These are phyloP conservation scores for Sugiyamaella neomexicana DNA, from an alignment of 1,139 yeast species.

Conservation along the genomic window DNA sequence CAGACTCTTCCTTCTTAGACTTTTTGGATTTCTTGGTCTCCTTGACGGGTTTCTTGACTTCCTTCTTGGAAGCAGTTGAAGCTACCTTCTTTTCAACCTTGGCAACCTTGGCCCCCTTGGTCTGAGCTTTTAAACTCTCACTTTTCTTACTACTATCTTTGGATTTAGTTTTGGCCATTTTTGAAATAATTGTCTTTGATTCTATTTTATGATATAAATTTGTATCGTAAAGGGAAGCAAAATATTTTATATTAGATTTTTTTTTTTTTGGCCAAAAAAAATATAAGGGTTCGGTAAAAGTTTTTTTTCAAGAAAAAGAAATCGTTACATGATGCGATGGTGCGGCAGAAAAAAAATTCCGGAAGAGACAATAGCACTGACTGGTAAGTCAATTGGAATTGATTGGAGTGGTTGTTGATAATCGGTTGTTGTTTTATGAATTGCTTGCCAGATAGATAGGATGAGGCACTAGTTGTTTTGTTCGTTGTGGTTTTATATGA, in stretches of 20 bases:
- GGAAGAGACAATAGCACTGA: background rate
- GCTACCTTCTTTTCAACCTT: slow-evolving; percentile 32
- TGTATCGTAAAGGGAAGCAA: slow-evolving; percentile 9
- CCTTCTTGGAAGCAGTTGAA: slow-evolving; percentile 34
- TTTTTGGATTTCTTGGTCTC: slow-evolving; percentile 32
- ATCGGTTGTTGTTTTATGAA: no score
- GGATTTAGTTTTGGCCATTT: slow-evolving; percentile 25
- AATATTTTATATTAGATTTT: slow-evolving; percentile 8
- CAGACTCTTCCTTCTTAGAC: slow-evolving; percentile 35
- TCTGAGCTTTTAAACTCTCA: slow-evolving; percentile 23
- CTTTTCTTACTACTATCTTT: slow-evolving; percentile 21
- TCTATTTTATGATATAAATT: background rate
- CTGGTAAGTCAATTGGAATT: background rate
- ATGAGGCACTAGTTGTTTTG: background rate
- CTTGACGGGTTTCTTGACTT: slow-evolving; percentile 34
- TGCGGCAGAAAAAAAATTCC: slow-evolving; percentile 8
- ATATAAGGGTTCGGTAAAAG: slow-evolving; percentile 18
- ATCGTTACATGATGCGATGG: slow-evolving; percentile 7
- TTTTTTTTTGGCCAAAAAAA: slow-evolving; percentile 13
- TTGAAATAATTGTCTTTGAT: slow-evolving; percentile 18
- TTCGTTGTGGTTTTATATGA: no score
- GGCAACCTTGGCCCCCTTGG: slow-evolving; percentile 34
- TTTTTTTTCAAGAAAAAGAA: slow-evolving; percentile 22
- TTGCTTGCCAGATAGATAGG: background rate
- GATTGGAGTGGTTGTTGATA: background rate